These are phyloP conservation scores for Quercus berberidifolia DNA, from an alignment of 306 rosid genomes.

Conservation along the genomic window DNA sequence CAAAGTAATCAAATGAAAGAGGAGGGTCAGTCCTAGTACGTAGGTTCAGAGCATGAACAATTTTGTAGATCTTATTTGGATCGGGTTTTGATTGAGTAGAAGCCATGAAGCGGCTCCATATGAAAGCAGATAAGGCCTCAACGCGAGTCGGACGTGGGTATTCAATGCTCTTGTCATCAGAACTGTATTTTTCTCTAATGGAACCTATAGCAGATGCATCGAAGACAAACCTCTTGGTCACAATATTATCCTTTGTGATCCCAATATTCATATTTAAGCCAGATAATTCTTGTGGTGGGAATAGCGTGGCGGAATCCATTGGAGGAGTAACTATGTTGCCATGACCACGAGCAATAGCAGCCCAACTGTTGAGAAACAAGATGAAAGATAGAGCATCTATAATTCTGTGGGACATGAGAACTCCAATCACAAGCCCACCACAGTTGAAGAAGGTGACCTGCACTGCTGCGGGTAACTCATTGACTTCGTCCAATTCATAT, in stretches of 20 bases:
- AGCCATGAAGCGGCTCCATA: slow-evolving; percentile 14
- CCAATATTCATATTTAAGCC: not conserved
- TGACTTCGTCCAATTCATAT: not conserved
- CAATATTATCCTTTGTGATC: slow-evolving; percentile 1
- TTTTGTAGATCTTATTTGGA: not conserved
- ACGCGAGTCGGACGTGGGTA: not conserved
- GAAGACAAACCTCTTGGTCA: slow-evolving; percentile 17
- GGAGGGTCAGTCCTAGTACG: not conserved
- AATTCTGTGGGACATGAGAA: slow-evolving; percentile 28
- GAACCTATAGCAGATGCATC: slow-evolving; percentile 5
- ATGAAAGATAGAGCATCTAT: slow-evolving; percentile 22
- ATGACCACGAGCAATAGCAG: slow-evolving; percentile 11
- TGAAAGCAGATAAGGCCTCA: slow-evolving; percentile 3
- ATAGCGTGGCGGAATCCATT: slow-evolving; percentile 7
- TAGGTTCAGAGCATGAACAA: slow-evolving; percentile 14
- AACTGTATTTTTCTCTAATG: not conserved
- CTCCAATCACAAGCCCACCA: slow-evolving; percentile 20
- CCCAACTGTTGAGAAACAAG: slow-evolving; percentile 26
- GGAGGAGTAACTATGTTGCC: not conserved
- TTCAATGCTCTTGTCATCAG: not conserved
- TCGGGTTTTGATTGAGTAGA: not conserved
- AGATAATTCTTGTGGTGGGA: not conserved
- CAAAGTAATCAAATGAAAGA: not conserved
- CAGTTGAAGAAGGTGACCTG: slow-evolving; percentile 24
- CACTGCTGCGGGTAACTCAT: slow-evolving; percentile 10